Evolutionary conservation across 2,329 filamentous ascomycete genomes (phyloP), one percentile per base, ranked within the genome.

Genomic region (Elsinoe perseae): DNA sequence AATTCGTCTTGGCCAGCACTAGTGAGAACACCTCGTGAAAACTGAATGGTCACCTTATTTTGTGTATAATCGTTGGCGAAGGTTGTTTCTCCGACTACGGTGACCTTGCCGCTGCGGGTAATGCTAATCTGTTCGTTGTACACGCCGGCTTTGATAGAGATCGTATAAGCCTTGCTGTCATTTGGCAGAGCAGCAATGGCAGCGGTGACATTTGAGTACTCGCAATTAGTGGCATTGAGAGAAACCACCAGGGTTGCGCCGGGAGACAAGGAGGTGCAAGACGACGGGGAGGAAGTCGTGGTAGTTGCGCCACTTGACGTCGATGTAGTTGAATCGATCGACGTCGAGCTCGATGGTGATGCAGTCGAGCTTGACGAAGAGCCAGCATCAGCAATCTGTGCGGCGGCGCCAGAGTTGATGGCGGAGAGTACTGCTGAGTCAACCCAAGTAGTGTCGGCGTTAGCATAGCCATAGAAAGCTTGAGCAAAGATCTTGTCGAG

Each of bases 121-220:
- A 75, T 68, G 12, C 63, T 68, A 12, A 75, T 61, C 58, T 74
- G 71, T 64, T 75, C 73, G 3, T 62, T 68, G 59, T 75, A 75
- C 4, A 68, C 69, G 25, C 73, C 73, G n/a, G 68, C 62, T 40
- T 67, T 65, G 58, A 76, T 69, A 50, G 67, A 66, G 46, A 76
- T 73, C 5, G 68, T 70, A 57, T 74, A 71, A 9, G 68, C 62
- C 28, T 71, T 65, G 34, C 68, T 66, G 50, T 75, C 71, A 46
- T 68, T 70, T 9, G 73, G 72, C 8, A 78, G 64, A 8, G 74
- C 73, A 10, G 68, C 69, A 18, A 77, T 67, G 5, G 75, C 75
- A 12, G 73, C 70, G 2, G 70, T 68, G 1, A 77, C 68, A 4
- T 69, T 73, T 18, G 64, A 61, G 57, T 73, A 77, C 32, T 75